Base-by-base conservation (phyloP, 2,329 filamentous ascomycete genomes). In the Sporothrix brasiliensis region DNA sequence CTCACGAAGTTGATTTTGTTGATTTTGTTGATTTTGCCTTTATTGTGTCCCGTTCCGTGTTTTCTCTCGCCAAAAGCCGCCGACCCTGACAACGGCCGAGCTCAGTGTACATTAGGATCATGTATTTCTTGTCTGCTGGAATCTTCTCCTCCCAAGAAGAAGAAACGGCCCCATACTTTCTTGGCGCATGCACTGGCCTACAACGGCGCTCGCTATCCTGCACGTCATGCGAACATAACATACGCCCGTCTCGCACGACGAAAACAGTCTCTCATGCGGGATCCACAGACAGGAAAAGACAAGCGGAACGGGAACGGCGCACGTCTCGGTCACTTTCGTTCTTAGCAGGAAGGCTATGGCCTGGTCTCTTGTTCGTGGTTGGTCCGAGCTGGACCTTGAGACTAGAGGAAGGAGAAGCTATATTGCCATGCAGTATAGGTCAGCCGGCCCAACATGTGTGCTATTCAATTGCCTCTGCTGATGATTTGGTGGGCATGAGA, bases 181-280 rank as follows among this genome's bases (percentile, higher is more conserved):
- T 70, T 70, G 69, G 69, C 69, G 41, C 41, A 52, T 60, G 49
- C 44, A 67, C 61, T 67, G 69, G 69, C 21, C 34, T 13, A 56
- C 34, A n/a, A 47, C 10, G 50, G 39, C 49, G 47, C 39, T 56
- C 27, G 7, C 49, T 50, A 50, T 19, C 65, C 60, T 49, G 44
- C 60, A 30, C 50, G 60, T 4, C 53, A 16, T 56, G 53, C 30
- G 5, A 21, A n/a, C 50, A 34, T 30, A 30, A n/a, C 50, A 34
- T 30, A 30, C 27, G 27, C n/a, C 49, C 49, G 3, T n/a, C 54
- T 58, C 60, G n/a, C 61, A 50, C 49, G 44, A 39, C 41, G 44
- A 50, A 34, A 52, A 39, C n/a, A 39, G 47, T 11, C 24, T 21
- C 24, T 16, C 47, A 66, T 66, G 44, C 61, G 21, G 44, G 6